phyloP scores from a whole-genome alignment of 192 early-diverging fungal species.

The Coemansia furcata region DNA sequence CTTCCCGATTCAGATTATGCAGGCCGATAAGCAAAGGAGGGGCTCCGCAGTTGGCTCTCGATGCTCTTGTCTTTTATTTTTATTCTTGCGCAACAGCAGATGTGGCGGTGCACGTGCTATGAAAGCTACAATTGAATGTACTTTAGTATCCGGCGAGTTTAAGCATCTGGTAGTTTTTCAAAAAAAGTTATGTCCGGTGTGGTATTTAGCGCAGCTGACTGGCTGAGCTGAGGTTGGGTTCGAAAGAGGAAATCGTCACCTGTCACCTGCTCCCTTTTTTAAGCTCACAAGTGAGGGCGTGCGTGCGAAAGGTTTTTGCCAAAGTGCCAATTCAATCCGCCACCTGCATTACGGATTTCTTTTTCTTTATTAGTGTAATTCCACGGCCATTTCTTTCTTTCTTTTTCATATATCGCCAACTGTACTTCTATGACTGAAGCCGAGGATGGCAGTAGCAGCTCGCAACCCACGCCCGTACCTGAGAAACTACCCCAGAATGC shows the following conservation, averaged over 20 bases:
- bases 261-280: not conserved
- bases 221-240: not conserved
- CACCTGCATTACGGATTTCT: not conserved
- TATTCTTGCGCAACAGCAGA: not conserved
- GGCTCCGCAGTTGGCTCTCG: not conserved
- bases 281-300: not conserved
- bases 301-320: not conserved
- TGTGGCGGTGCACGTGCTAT: not conserved
- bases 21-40: not conserved
- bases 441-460: not conserved
- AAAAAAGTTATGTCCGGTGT: not conserved
- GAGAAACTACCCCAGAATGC: constrained; percentile 24
- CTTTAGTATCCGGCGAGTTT: not conserved
- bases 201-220: not conserved
- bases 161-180: not conserved
- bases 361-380: not conserved
- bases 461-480: not conserved
- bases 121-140: not conserved
- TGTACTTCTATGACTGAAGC: constrained; percentile 2
- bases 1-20: not conserved
- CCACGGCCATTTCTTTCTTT: not conserved
- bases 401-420: not conserved
- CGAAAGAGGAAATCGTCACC: not conserved
- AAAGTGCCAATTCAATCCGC: not conserved
- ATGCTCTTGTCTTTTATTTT: not conserved